Evolutionary conservation across 371 early-diverging fungal genomes (phyloP), one percentile per base, ranked within the genome.

Genomic region (Mortierella sp.): DNA sequence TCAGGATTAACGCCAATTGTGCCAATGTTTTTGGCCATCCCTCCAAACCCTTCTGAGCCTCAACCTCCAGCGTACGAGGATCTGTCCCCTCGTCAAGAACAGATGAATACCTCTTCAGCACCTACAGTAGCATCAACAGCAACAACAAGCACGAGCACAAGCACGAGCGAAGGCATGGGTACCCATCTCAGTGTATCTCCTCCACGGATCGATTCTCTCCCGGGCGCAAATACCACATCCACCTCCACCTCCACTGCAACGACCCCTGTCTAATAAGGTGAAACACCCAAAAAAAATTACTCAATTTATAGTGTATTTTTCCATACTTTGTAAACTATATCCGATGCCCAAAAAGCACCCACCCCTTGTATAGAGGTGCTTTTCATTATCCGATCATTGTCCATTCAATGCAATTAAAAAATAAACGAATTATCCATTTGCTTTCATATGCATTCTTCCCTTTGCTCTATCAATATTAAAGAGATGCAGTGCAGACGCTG

Each of bases 1-100:
- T 9, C 34, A 16, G 21, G 16, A 34, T 14, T 34, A 72, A 31
- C 21, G 4, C 52, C 50, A 10, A 9, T 71, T 14, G 48, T 71
- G 26, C 26, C 48, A 71, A 28, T 45, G 48, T 42, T 65, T 21
- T 21, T 65, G 38, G 7, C 38, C 38, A 65, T 65, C 68, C 68
- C 68, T 38, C 68, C 68, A 24, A 19, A 65, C 42, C 68, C 68
- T 1, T 65, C 47, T 16, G 73, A 72, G 52, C 73, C 73, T 21
- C 73, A 34, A 34, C 73, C 73, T 34, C 73, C 73, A 34, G 73
- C 73, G 10, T 72, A 72, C 54, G 73, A 72, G 73, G 73, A 72
- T 50, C 73, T 72, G 34, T 72, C 73, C 54, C 73, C 73, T 11
- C 73, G 73, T 38, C 10, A 42, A 38, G 68, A 65, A 21, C 68